Percentiles rank a stretch among this genome's conserved stretches.
Evolutionary conservation across 2,329 filamentous ascomycete genomes (phyloP).

Genomic region (Parasarocladium wereldwijsianum): DNA sequence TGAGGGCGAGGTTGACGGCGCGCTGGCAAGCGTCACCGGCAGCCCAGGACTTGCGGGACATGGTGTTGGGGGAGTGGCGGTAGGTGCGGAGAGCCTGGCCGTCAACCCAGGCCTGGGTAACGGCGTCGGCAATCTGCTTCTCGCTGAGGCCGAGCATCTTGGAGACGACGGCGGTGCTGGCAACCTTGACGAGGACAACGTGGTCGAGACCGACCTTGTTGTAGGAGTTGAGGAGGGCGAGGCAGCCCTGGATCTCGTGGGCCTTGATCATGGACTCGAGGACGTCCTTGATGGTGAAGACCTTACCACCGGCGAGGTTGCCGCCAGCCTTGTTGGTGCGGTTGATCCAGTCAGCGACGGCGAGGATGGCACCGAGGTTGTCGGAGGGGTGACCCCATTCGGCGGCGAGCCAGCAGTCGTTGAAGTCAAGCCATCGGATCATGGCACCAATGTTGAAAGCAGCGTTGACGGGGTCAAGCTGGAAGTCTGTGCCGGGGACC

Average conservation of each 20-base stretch:
- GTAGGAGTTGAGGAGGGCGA: conserved; percentile 94
- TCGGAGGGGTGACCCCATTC: conserved; percentile 99
- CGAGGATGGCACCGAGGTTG: conserved; percentile 92
- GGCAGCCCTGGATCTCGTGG: conserved; percentile 94
- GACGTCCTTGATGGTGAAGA: conserved; percentile 78
- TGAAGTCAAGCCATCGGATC: conserved; percentile 99
- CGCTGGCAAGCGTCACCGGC: conserved; percentile 96
- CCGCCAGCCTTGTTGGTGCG: conserved; percentile 64
- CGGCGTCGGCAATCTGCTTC: conserved; percentile 83
- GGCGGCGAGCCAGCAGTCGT: conserved; percentile 97
- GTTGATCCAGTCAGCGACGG: conserved; percentile 94
- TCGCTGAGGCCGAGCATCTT: conserved; percentile 87
- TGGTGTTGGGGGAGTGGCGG: conserved; percentile 95
- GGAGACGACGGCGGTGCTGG: conserved; percentile 82
- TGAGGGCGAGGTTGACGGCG: conserved; percentile 79
- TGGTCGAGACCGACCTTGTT: conserved; percentile 98
- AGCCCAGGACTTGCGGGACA: conserved; percentile 99
- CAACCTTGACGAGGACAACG: conserved; percentile 95
- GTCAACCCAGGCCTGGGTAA: conserved; percentile 96
- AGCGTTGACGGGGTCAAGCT: conserved; percentile 87
- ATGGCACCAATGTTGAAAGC: conserved; percentile 99
- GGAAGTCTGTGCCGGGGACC: conserved; percentile 83
- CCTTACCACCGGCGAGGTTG: conserved; percentile 77
- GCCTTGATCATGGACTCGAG: conserved; percentile 98
- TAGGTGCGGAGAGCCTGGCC: conserved; percentile 94